Evolutionary conservation across 1,139 yeast species (phyloP).

Genomic region (Pichia kudriavzevii): DNA sequence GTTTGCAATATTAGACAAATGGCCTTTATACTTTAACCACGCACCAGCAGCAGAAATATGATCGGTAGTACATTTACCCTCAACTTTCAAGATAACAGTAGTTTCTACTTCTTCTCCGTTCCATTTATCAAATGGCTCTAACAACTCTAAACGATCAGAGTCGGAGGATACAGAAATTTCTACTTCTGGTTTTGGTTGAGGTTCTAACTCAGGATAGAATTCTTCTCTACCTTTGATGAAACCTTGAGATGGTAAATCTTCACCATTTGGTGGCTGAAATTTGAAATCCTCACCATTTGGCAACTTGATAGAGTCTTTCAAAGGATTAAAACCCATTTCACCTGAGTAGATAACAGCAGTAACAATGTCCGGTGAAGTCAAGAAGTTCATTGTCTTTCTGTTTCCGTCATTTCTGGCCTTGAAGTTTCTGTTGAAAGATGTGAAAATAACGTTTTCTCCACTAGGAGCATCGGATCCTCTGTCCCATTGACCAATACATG

Average conservation of each 20-base stretch:
- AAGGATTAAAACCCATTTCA: constrained; percentile 79
- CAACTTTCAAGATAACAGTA: constrained; percentile 76
- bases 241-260: constrained; percentile 74
- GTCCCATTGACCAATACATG: constrained; percentile 99
- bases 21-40: constrained; percentile 99
- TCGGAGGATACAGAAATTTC: constrained; percentile 67
- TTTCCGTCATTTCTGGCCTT: constrained; percentile 97
- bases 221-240: constrained; percentile 75
- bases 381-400: constrained; percentile 91
- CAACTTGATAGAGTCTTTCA: constrained; percentile 63
- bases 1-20: constrained; percentile 87
- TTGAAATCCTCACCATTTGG: constrained; percentile 63
- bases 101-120: constrained; percentile 73
- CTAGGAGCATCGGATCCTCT: constrained; percentile 56
- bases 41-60: constrained; percentile 98
- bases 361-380: constrained; percentile 94
- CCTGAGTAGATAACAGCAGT: constrained; percentile 96
- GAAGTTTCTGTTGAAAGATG: constrained; percentile 95
- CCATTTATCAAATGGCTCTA: constrained; percentile 87
- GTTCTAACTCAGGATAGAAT: constrained; percentile 79
- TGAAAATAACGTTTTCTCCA: constrained; percentile 77
- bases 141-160: constrained; percentile 72
- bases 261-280: constrained; percentile 77
- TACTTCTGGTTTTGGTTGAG: constrained; percentile 65
- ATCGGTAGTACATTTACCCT: constrained; percentile 97